Evolutionary conservation across 2,329 filamentous ascomycete genomes (phyloP).

Genomic region (Fusarium liriodendri): DNA sequence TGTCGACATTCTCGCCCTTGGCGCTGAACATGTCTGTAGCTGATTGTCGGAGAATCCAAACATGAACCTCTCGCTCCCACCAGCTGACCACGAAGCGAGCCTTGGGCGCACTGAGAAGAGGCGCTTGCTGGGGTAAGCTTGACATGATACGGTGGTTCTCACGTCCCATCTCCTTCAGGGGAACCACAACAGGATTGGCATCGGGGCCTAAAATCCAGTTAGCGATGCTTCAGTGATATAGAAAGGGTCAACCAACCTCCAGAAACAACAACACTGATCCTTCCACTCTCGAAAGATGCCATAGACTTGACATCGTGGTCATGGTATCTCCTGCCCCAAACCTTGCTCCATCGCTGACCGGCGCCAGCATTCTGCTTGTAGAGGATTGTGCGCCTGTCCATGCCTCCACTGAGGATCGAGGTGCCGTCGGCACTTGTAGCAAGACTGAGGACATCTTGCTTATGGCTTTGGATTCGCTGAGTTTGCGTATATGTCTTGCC

Average conservation of each 20-base stretch:
- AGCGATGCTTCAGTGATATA: neutral
- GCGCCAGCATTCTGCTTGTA: conserved; percentile 76
- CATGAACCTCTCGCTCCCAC: conserved; percentile 89
- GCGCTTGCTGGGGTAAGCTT: conserved; percentile 83
- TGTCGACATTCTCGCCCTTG: conserved; percentile 53
- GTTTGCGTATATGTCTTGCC: conserved; percentile 89
- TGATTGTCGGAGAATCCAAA: conserved; percentile 74
- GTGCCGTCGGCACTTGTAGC: conserved; percentile 83
- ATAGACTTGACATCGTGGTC: conserved; percentile 95
- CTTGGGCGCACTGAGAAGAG: conserved; percentile 77
- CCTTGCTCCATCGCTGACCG: conserved; percentile 81
- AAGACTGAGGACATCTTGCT: conserved; percentile 91
- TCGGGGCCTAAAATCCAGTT: conserved; percentile 74
- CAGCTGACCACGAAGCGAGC: conserved; percentile 86
- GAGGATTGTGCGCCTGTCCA: conserved; percentile 87
- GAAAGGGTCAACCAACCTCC: conserved; percentile 73
- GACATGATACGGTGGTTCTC: conserved; percentile 87
- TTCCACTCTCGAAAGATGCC: conserved; percentile 86
- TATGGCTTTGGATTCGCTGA: conserved; percentile 87
- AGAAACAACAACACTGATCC: conserved; percentile 88
- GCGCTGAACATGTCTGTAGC: conserved; percentile 59
- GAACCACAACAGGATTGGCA: conserved; percentile 83
- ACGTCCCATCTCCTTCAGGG: conserved; percentile 77
- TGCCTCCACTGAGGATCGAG: conserved; percentile 88
- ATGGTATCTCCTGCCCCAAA: conserved; percentile 88